phyloP scores from a whole-genome alignment of 1,284 basidiomycete genomes.

The Hemileia vastatrix region DNA sequence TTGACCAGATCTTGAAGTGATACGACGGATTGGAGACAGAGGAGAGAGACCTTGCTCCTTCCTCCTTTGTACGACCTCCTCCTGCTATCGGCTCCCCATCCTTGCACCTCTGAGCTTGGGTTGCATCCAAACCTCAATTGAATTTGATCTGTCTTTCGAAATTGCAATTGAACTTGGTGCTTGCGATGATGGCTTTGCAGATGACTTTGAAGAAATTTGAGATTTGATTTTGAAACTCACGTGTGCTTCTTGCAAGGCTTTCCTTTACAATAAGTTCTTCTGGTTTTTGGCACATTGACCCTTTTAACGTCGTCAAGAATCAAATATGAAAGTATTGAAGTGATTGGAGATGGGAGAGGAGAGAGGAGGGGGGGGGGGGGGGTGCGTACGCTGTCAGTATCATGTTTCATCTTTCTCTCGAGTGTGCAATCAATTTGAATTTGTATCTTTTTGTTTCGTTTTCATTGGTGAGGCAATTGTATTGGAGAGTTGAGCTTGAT shows the following conservation, averaged over 20 bases:
- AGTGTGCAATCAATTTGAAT: too few species aligned
- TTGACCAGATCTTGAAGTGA: too few species aligned
- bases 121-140: slow-evolving; percentile 46
- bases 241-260: slow-evolving; percentile 99
- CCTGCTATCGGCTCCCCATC: too few species aligned
- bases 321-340: not conserved
- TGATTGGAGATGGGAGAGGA: not conserved
- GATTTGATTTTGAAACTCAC: slow-evolving; percentile 51
- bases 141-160: not conserved
- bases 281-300: slow-evolving; percentile 60
- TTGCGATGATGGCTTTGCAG: slow-evolving; percentile 3
- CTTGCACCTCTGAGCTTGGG: too few species aligned
- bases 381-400: not conserved
- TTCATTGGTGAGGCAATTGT: too few species aligned
- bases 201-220: not conserved
- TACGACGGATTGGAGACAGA: too few species aligned
- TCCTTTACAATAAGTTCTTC: slow-evolving; percentile 81
- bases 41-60: slow-evolving; percentile 93
- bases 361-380: not conserved
- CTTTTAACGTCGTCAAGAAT: slow-evolving; percentile 50
- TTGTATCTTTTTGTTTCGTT: too few species aligned
- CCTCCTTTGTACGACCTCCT: slow-evolving; percentile 98
- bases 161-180: slow-evolving; percentile 24
- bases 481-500: too few species aligned
- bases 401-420: too few species aligned